Percentiles rank a stretch among this genome's conserved stretches.
These are phyloP conservation scores for Theobroma grandiflorum DNA, from an alignment of 441 rosid species.

Conservation along the genomic window DNA sequence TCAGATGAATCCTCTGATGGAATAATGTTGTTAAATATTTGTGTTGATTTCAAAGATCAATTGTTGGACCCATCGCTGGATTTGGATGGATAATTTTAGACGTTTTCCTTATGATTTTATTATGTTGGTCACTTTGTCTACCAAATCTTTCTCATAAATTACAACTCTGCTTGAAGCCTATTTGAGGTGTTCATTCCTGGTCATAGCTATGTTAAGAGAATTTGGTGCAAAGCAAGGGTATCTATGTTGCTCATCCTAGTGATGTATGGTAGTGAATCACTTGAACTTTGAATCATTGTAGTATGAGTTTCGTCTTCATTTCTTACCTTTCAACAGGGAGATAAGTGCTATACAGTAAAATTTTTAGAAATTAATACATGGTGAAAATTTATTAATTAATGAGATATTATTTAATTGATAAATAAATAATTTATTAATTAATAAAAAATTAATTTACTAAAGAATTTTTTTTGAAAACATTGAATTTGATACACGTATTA, in stretches of 20 bases:
- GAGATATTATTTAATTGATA: too few relatives aligned
- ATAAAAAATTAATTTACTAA: too few relatives aligned
- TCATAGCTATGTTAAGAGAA: neutral
- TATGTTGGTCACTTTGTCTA: neutral
- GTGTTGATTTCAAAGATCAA: neutral
- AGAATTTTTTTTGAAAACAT: too few relatives aligned
- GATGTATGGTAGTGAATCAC: neutral
- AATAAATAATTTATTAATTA: too few relatives aligned
- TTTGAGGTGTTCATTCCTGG: neutral
- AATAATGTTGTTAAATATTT: neutral
- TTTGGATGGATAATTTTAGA: neutral
- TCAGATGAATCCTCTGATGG: neutral
- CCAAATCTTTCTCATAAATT: neutral
- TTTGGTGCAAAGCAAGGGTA: neutral
- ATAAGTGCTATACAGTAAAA: neutral
- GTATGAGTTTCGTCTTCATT: neutral
- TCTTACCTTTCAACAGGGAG: neutral
- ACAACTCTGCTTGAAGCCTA: neutral
- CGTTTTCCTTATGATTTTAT: neutral
- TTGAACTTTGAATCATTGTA: neutral
- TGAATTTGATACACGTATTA: too few relatives aligned
- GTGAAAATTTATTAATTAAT: too few relatives aligned
- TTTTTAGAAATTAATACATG: too few relatives aligned
- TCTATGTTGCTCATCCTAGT: neutral
- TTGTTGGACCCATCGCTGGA: neutral